A percentile compares a stretch with the other conserved stretches of the same genome.
phyloP scores from a whole-genome alignment of 1,139 yeast species.

The Blastobotrys aristatus region DNA sequence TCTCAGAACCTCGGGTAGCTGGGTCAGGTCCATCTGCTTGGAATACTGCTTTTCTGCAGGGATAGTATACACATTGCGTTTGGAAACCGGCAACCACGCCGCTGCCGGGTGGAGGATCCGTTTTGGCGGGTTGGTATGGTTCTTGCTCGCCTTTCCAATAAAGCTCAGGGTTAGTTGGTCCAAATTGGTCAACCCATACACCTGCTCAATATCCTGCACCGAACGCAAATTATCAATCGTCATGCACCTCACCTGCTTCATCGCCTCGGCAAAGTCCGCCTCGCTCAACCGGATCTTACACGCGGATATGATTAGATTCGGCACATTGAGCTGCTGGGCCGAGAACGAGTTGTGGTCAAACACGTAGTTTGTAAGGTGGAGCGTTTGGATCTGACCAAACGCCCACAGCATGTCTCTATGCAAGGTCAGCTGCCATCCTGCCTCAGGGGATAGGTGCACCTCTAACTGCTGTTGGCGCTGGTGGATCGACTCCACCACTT shows the following conservation, averaged over 20 bases:
- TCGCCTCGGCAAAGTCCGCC: not conserved
- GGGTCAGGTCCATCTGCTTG: slow-evolving; percentile 3
- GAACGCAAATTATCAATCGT: slow-evolving; percentile 12
- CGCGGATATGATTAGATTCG: slow-evolving; percentile 11
- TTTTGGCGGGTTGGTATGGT: not conserved
- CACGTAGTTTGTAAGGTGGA: slow-evolving; percentile 13
- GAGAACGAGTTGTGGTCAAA: slow-evolving; percentile 10
- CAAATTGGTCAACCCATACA: slow-evolving; percentile 2
- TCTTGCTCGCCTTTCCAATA: slow-evolving; percentile 7
- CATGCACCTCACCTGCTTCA: slow-evolving; percentile 6
- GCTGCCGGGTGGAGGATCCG: slow-evolving; percentile 6
- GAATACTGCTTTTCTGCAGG: not conserved
- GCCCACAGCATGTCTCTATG: slow-evolving; percentile 15
- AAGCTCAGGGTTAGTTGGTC: slow-evolving; percentile 9
- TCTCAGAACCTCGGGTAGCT: not conserved
- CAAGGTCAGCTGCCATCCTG: slow-evolving; percentile 16
- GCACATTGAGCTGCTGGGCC: not conserved
- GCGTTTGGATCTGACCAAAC: slow-evolving; percentile 13
- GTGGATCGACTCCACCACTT: slow-evolving; percentile 6
- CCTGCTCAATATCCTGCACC: not conserved
- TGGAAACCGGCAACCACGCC: not conserved
- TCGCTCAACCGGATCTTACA: slow-evolving; percentile 9
- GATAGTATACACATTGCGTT: not conserved
- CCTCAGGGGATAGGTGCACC: slow-evolving; percentile 15
- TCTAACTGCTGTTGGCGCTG: not conserved